Evolutionary conservation across 768 basidiomycete genomes (phyloP).

Genomic region (Suillus discolor): DNA sequence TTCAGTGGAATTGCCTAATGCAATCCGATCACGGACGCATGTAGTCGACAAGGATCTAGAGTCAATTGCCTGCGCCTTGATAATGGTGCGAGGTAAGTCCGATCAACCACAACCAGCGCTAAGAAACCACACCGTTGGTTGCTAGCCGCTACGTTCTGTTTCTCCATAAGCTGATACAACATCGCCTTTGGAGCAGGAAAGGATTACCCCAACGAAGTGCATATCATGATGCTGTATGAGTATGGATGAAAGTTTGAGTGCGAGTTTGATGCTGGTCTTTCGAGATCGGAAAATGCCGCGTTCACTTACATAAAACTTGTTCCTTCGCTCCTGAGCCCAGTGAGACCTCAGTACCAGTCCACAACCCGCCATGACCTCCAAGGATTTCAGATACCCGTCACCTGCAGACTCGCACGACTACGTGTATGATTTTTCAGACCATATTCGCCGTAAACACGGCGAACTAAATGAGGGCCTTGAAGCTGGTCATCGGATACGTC

Average conservation of each 20-base stretch:
- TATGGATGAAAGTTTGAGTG: not conserved
- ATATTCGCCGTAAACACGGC: slow-evolving; percentile 19
- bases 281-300: not conserved
- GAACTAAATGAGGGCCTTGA: slow-evolving; percentile 15
- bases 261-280: not conserved
- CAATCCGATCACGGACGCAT: not conserved
- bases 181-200: not conserved
- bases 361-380: slow-evolving; percentile 24
- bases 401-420: slow-evolving; percentile 21
- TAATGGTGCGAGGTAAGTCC: not conserved
- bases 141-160: not conserved
- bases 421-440: slow-evolving; percentile 18
- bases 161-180: not conserved
- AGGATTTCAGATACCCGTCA: slow-evolving; percentile 9
- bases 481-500: slow-evolving; percentile 32
- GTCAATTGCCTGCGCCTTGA: slow-evolving; percentile 1
- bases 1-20: slow-evolving; percentile 1
- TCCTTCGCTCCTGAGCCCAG: not conserved
- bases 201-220: not conserved
- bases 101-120: not conserved
- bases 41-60: not conserved
- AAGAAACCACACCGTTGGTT: not conserved
- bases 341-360: not conserved
- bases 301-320: not conserved
- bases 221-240: not conserved